Evolutionary conservation across 2,329 filamentous ascomycete genomes (phyloP), one percentile per base, ranked within the genome.

Genomic region (Ramichloridium luteum): DNA sequence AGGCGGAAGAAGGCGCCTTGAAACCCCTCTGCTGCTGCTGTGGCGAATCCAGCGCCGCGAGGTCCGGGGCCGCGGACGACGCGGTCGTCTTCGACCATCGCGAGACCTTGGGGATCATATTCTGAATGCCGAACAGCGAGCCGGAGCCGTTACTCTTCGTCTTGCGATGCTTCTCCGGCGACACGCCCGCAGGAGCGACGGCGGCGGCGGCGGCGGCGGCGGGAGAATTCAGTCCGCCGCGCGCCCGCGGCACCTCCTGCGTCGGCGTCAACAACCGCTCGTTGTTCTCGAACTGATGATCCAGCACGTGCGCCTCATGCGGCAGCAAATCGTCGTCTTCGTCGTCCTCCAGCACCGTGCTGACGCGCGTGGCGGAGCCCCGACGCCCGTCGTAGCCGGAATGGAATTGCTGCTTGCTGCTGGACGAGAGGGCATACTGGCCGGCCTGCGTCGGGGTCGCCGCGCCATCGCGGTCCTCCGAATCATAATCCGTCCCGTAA

Each of bases 51-150:
- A 52, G 32, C 5, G 38, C 37, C 4, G 43, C 42, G 6, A 38
- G 41, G 33, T 54, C 51, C 3, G 51, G 51, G 11, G 82, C 77
- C 26, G 85, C 75, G 38, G 84, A 93, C 1, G 85, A 93, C 3
- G 86, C 73, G 0, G 90, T 98, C 2, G 88, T 96, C 60, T 92
- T 90, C 0, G 88, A 96, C 90, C 90, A 98, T 26, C 90, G 74
- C 4, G 90, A 96, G 40, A 93, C 86, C 62, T 93, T 94, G 14
- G 86, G 85, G 39, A 62, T 58, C n/a, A n/a, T n/a, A n/a, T n/a
- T n/a, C 10, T 38, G 38, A 16, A 36, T 45, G 29, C 59, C 60
- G 34, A 93, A 80, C 65, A 76, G 67, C 0, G 81, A 83, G 20
- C n/a, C n/a, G 1, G 84, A 90, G 36, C 76, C 75, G 51, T 72